These are phyloP conservation scores for Cochlearia excelsa DNA, from an alignment of 345 rosid species.

Conservation along the genomic window DNA sequence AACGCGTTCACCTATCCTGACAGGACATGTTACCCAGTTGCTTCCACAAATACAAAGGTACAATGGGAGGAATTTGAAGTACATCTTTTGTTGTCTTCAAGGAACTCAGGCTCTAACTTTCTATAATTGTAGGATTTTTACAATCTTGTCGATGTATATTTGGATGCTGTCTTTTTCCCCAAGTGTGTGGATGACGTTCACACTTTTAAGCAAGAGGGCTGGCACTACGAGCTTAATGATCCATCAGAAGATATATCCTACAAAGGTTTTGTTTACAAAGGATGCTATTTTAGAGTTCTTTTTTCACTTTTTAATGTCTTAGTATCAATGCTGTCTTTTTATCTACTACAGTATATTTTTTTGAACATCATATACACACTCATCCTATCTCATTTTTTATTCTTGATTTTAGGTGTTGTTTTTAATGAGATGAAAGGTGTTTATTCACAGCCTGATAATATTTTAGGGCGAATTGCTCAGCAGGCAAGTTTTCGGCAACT, in stretches of 20 bases:
- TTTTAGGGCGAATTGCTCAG: slow-evolving; percentile 71
- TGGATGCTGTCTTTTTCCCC: slow-evolving; percentile 98
- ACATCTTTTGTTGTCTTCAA: background rate
- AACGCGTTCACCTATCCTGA: slow-evolving; percentile 98
- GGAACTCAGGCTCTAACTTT: slow-evolving; percentile 22
- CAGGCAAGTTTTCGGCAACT: slow-evolving; percentile 49
- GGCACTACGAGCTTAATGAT: slow-evolving; percentile 92
- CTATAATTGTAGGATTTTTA: slow-evolving; percentile 70
- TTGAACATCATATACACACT: background rate
- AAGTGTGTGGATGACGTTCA: slow-evolving; percentile 85
- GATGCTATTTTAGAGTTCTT: slow-evolving; percentile 10
- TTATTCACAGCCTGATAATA: slow-evolving; percentile 96
- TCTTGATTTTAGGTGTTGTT: slow-evolving; percentile 71
- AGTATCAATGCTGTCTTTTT: slow-evolving; percentile 7
- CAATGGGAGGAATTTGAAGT: background rate
- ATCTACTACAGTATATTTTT: slow-evolving; percentile 6
- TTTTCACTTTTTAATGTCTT: background rate
- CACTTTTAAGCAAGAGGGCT: slow-evolving; percentile 98
- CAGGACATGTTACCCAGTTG: slow-evolving; percentile 96
- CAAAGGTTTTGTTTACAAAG: slow-evolving; percentile 52
- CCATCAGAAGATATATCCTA: slow-evolving; percentile 84
- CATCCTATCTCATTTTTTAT: slow-evolving; percentile 13
- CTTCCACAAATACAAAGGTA: slow-evolving; percentile 93
- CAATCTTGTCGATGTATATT: slow-evolving; percentile 91
- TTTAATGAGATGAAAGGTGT: slow-evolving; percentile 99